Evolutionary conservation across 2,329 filamentous ascomycete species (phyloP), one percentile per base, ranked within the genome.

Genomic region (Raffaelea deltoideospora): DNA sequence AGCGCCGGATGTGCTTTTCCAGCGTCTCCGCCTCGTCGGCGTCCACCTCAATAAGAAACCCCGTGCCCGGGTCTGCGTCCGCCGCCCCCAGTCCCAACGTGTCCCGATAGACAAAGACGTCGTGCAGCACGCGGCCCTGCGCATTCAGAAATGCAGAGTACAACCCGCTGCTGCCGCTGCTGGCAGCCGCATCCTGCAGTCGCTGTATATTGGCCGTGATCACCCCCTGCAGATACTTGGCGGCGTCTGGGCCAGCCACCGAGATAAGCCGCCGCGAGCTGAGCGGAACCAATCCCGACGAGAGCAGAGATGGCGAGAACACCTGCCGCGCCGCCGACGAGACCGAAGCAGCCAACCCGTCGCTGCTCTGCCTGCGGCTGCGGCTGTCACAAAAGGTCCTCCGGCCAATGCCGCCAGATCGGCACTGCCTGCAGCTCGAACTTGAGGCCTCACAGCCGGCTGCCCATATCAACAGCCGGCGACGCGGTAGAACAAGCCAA

Each of bases 71-170:
- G 15, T 18, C 23, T 13, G 30, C 30, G 17, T 9, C 21, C 17
- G 22, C 14, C 20, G 57, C 31, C 43, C 39, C 21, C 29, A 44
- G 9, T n/a, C 42, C 36, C 33, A 55, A 50, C 32, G 58, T 50
- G 44, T 72, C 60, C 0, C 76, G 79, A 63, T 94, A 95, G 33
- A 98, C 66, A 56, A 96, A 93, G 36, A 86, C 80, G 59, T 98
- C 90, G 60, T 88, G 73, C 31, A 95, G 63, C 10, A 98, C 70
- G 39, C 87, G 73, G 30, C 90, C 90, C 41, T 75, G 73, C 8
- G 88, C 84, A 46, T 81, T 93, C 30, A 98, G 65, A 50, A 98
- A 94, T 0, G 77, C 84, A 7, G 79, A 69, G 57, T 93, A 96
- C 54, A 80, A 76, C 4, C 75, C 78, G 1, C 61, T 57, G 4